Evolutionary conservation across 805 yeast species (phyloP).

Genomic region (Candida namnaoensis): DNA sequence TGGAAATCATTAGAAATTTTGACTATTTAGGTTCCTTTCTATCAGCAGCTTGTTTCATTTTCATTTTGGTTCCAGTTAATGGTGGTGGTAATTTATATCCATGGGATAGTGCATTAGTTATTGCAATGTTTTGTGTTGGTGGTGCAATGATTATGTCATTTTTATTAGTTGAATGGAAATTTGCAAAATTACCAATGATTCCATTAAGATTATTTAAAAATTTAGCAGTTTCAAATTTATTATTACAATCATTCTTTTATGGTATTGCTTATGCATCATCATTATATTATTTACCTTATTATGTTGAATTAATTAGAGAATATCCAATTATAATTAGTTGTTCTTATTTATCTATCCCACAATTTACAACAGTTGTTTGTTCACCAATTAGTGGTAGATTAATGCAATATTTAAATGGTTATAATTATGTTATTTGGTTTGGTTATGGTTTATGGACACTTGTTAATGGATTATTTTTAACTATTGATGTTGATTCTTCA

Average conservation of each 20-base stretch:
- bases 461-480: slow-evolving; percentile 25
- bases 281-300: slow-evolving; percentile 36
- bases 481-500: slow-evolving; percentile 23
- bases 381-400: slow-evolving; percentile 36
- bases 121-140: slow-evolving; percentile 34
- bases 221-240: slow-evolving; percentile 22
- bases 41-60: slow-evolving; percentile 36
- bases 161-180: slow-evolving; percentile 32
- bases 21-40: slow-evolving; percentile 46
- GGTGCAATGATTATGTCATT: slow-evolving; percentile 31
- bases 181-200: slow-evolving; percentile 39
- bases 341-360: slow-evolving; percentile 29
- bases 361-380: slow-evolving; percentile 28
- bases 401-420: slow-evolving; percentile 14
- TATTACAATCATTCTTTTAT: slow-evolving; percentile 31
- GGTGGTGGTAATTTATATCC: slow-evolving; percentile 53
- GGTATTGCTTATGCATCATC: slow-evolving; percentile 38
- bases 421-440: slow-evolving; percentile 6
- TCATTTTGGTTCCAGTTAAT: slow-evolving; percentile 41
- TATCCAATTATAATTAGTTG: slow-evolving; percentile 24
- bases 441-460: slow-evolving; percentile 15
- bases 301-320: slow-evolving; percentile 7
- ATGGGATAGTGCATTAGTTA: slow-evolving; percentile 42
- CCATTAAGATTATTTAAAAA: slow-evolving; percentile 34
- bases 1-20: slow-evolving; percentile 35